Conservation (phyloP, 164 flowering plant genomes). For the Amborella trichopoda region DNA sequence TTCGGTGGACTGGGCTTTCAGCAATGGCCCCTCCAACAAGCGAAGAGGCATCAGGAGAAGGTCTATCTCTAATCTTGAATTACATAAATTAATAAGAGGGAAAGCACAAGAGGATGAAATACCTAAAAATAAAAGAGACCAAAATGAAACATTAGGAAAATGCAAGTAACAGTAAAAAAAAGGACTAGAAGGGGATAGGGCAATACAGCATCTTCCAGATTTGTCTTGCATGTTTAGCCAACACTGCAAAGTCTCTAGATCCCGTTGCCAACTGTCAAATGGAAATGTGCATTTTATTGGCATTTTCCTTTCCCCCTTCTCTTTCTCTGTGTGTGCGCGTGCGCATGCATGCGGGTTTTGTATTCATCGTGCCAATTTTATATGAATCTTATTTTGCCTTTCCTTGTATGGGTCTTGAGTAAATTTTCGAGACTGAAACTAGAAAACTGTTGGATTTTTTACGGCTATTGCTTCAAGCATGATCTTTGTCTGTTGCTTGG, state of each 20-base stretch:
- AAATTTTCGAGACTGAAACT: neutral
- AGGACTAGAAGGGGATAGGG: too few species aligned
- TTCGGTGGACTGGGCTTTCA: constrained; percentile 49
- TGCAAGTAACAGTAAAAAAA: too few species aligned
- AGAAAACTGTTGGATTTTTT: neutral
- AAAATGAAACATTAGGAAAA: too few species aligned
- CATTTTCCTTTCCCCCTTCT: neutral
- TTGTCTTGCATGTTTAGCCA: too few species aligned
- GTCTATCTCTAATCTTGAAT: constrained; percentile 2
- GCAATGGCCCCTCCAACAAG: constrained; percentile 38
- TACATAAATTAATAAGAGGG: neutral
- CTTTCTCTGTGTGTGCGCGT: neutral
- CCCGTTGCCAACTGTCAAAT: too few species aligned
- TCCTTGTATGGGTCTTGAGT: neutral
- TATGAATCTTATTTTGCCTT: neutral
- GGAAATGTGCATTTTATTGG: too few species aligned
- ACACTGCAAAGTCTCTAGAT: too few species aligned
- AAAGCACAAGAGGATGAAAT: neutral
- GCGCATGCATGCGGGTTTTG: neutral
- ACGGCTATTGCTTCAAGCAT: neutral
- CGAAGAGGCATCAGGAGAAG: constrained; percentile 33
- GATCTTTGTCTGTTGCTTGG: neutral
- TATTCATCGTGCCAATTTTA: neutral
- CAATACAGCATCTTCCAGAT: too few species aligned
- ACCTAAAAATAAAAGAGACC: too few species aligned